Base-by-base conservation (phyloP, 352 stramenopile genomes). In the Pythium utonaiense region DNA sequence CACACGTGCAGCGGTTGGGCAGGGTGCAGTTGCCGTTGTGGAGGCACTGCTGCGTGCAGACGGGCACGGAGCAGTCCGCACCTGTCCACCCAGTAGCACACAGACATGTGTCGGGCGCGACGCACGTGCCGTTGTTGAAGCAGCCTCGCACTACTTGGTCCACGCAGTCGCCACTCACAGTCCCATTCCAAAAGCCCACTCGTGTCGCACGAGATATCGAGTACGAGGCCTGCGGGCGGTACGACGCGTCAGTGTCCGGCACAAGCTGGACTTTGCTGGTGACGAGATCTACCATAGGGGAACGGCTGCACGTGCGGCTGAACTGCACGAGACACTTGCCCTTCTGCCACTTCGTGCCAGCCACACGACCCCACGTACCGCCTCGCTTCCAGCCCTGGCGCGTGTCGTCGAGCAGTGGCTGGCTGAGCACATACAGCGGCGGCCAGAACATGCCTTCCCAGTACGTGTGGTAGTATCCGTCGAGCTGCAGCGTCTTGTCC, bases 111-210 rank as follows among this genome's bases (percentile, higher is more conserved):
- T 87, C 72, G 2, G 93, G 93, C 4, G 84, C 89, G 2, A 94
- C 74, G 64, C 94, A 98, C 8, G 91, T 98, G n/a, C 93, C 92
- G 61, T 98, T 98, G 71, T 98, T 98, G 68, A 89, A 98, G 75
- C 96, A 99, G 6, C 96, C 96, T 50, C 85, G 80, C 10, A 97
- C 42, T 13, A 99, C 96, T 17, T 80, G 66, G 67, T 99, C 96
- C 2, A 98, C 78, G 71, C 96, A 99, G 22, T 75, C 66, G 4
- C 71, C 75, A 49, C 71, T 76, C 2, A 77, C 53, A 12, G 71
- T 75, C 4, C 65, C 38, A 25, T 90, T 88, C 80, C 80, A 91
- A 42, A 78, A 87, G 30, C 88, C 83, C 3, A 30, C 36, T 12
- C 86, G 78, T 10, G 73, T 66, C 0, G 78, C 75, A 16, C 65